These are phyloP conservation scores for Phytophthora chlamydospora DNA, from an alignment of 352 stramenopile species.

Conservation along the genomic window DNA sequence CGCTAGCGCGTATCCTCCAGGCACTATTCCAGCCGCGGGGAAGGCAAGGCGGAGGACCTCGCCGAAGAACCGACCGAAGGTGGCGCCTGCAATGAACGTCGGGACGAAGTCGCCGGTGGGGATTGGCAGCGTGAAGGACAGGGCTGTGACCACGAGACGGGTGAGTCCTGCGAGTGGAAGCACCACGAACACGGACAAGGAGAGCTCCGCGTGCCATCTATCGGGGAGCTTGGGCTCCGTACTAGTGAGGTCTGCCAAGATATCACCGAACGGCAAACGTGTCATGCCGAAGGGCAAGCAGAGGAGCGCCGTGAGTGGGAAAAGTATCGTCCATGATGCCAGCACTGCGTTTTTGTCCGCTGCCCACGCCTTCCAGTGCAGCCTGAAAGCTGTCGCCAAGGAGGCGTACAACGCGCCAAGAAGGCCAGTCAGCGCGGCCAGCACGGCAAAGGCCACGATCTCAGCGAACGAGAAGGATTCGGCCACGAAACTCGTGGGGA, in stretches of 20 bases:
- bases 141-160: conserved; percentile 41
- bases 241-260: conserved; percentile 43
- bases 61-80: conserved; percentile 62
- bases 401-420: conserved; percentile 57
- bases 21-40: conserved; percentile 40
- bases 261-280: conserved; percentile 34
- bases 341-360: conserved; percentile 19
- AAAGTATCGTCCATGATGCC: conserved; percentile 31
- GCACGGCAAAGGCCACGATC: conserved; percentile 51
- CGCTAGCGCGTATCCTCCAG: conserved; percentile 72
- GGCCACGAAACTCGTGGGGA: conserved; percentile 46
- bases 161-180: conserved; percentile 43
- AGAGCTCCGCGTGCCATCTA: conserved; percentile 38
- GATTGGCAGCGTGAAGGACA: conserved; percentile 61
- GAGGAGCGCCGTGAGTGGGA: conserved; percentile 45
- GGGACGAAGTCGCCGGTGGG: conserved; percentile 71
- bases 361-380: conserved; percentile 41
- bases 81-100: conserved; percentile 62
- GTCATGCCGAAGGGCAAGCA: conserved; percentile 49
- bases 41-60: conserved; percentile 50
- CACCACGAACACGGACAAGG: conserved; percentile 37
- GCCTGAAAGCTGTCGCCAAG: conserved; percentile 43
- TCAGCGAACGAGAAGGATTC: conserved; percentile 58
- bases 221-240: conserved; percentile 17
- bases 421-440: conserved; percentile 57